A percentile compares a stretch with the other conserved stretches of the same genome.
phyloP scores from a whole-genome alignment of 306 rosid genomes.

The Cyclanthera cordifolia region DNA sequence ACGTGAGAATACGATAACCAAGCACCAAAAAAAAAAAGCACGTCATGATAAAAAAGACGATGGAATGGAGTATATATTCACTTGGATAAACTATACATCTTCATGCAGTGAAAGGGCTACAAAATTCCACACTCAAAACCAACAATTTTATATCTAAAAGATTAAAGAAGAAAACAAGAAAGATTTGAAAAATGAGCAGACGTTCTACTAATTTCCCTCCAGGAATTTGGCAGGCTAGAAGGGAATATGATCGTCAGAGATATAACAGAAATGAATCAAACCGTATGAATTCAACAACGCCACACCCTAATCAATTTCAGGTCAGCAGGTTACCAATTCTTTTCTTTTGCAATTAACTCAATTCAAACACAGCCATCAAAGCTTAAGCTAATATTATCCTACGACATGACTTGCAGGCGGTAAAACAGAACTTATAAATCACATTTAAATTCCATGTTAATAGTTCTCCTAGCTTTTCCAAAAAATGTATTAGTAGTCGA shows the following conservation, averaged over 20 bases:
- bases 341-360: neutral
- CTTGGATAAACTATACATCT: neutral
- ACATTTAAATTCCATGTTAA: neutral
- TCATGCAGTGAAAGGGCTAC: neutral
- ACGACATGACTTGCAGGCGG: neutral
- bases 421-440: neutral
- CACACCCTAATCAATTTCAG: conserved; percentile 24
- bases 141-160: conserved; percentile 8
- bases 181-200: conserved; percentile 30
- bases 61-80: conserved; percentile 7
- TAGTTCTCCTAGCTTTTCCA: neutral
- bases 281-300: conserved; percentile 22
- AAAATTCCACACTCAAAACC: neutral
- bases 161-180: neutral
- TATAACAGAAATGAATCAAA: conserved; percentile 19
- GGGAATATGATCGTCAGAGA: conserved; percentile 25
- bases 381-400: neutral
- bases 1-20: neutral
- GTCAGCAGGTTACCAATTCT: conserved; percentile 23
- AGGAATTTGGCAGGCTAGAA: conserved; percentile 15
- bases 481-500: neutral
- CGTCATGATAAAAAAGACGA: no score
- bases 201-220: conserved; percentile 26
- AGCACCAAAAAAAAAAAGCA: neutral
- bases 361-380: no score